These are phyloP conservation scores for Canna indica DNA, from an alignment of 176 grass and related monocot genomes.

Conservation along the genomic window DNA sequence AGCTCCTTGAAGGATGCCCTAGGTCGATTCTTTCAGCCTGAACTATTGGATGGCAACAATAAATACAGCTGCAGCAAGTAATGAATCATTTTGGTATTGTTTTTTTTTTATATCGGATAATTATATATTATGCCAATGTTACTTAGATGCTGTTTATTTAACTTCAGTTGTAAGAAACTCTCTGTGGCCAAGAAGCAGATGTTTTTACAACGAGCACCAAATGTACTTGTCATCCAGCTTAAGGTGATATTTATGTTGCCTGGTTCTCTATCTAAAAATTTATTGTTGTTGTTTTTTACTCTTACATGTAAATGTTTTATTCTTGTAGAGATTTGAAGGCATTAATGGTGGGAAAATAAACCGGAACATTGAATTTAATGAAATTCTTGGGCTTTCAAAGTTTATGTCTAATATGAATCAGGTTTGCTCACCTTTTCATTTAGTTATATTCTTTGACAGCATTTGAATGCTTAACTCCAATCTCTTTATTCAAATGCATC, in stretches of 20 bases:
- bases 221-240: conserved; percentile 97
- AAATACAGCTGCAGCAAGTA: conserved; percentile 89
- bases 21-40: conserved; percentile 63
- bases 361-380: conserved; percentile 81
- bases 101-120: neutral
- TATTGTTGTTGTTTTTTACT: conserved; percentile 8
- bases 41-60: conserved; percentile 87
- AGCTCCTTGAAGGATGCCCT: conserved; percentile 77
- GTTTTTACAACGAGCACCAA: conserved; percentile 78
- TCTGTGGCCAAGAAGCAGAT: conserved; percentile 86
- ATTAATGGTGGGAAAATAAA: conserved; percentile 91
- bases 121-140: neutral
- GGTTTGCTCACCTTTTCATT: conserved; percentile 28
- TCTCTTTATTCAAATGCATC: neutral
- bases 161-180: conserved; percentile 78
- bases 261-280: conserved; percentile 12
- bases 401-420: conserved; percentile 72
- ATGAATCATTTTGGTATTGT: neutral
- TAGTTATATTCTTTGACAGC: neutral
- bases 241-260: conserved; percentile 45
- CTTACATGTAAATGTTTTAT: conserved; percentile 9
- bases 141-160: conserved; percentile 8
- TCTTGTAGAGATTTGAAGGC: conserved; percentile 83
- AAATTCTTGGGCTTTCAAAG: conserved; percentile 62
- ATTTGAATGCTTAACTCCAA: neutral